A percentile compares a stretch with the other conserved stretches of the same genome.
These are phyloP conservation scores for Rhodotorula toruloides DNA, from an alignment of 768 basidiomycete genomes.

Conservation along the genomic window DNA sequence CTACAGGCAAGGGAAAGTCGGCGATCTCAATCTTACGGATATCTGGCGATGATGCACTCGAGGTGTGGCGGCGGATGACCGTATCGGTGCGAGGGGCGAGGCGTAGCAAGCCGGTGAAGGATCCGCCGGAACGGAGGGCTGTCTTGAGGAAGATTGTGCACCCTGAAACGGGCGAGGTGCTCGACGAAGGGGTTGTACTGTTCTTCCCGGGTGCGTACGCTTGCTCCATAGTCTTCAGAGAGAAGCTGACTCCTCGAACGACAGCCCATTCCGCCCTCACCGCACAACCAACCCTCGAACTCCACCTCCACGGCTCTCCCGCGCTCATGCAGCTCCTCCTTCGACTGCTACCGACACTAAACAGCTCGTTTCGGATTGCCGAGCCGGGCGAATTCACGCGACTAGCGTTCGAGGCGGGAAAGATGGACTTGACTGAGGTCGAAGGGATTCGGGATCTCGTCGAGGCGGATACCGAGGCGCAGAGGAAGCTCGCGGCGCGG, in stretches of 20 bases:
- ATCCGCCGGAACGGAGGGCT: slow-evolving; percentile 63
- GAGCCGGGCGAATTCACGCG: slow-evolving; percentile 84
- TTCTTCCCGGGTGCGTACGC: slow-evolving; percentile 64
- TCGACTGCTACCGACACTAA: slow-evolving; percentile 54
- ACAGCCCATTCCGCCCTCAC: slow-evolving; percentile 76
- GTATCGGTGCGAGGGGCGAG: slow-evolving; percentile 18
- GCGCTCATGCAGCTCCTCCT: slow-evolving; percentile 72
- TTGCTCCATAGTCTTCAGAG: neutral
- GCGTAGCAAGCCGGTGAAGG: neutral
- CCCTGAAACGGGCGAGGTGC: slow-evolving; percentile 56
- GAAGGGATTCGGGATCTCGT: slow-evolving; percentile 83
- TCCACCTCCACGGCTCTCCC: slow-evolving; percentile 81
- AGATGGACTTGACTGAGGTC: slow-evolving; percentile 79
- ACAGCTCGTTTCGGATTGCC: slow-evolving; percentile 61
- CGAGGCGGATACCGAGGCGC: slow-evolving; percentile 78
- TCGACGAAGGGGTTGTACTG: slow-evolving; percentile 76
- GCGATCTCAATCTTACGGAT: slow-evolving; percentile 77
- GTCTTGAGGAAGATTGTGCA: slow-evolving; percentile 65
- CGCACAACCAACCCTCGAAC: slow-evolving; percentile 70
- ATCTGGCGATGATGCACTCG: slow-evolving; percentile 66
- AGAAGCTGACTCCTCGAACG: neutral
- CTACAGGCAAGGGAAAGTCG: slow-evolving; percentile 77
- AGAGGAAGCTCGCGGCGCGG: slow-evolving; percentile 66
- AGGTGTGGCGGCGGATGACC: slow-evolving; percentile 54
- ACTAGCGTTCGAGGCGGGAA: slow-evolving; percentile 71